Percentiles rank a stretch among this genome's conserved stretches.
Evolutionary conservation across 1,139 yeast species (phyloP).

Genomic region (Wickerhamomyces sp.): DNA sequence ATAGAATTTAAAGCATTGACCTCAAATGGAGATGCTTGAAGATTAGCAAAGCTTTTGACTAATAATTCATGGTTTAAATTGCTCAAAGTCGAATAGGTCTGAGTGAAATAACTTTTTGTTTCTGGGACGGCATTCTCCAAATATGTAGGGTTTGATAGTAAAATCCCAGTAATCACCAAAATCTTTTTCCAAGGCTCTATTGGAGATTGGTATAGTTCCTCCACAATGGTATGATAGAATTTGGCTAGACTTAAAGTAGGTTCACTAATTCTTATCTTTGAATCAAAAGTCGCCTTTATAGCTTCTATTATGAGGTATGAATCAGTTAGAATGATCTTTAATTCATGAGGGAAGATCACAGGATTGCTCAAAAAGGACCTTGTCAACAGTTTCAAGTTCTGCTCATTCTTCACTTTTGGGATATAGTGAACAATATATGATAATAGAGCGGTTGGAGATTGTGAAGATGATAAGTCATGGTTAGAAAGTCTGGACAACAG

Average conservation of each 20-base stretch:
- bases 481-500: slow-evolving; percentile 13
- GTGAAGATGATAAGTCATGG: background rate
- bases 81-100: slow-evolving; percentile 11
- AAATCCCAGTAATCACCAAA: slow-evolving; percentile 53
- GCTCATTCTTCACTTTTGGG: slow-evolving; percentile 56
- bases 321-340: slow-evolving; percentile 9
- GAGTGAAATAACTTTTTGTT: slow-evolving; percentile 14
- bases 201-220: slow-evolving; percentile 28
- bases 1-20: slow-evolving; percentile 21
- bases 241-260: slow-evolving; percentile 53
- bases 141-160: slow-evolving; percentile 37
- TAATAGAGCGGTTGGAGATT: slow-evolving; percentile 25
- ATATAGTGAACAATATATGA: slow-evolving; percentile 56
- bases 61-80: slow-evolving; percentile 26
- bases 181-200: slow-evolving; percentile 47
- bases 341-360: slow-evolving; percentile 31
- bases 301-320: slow-evolving; percentile 29
- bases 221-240: slow-evolving; percentile 43
- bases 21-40: slow-evolving; percentile 17
- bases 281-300: slow-evolving; percentile 37
- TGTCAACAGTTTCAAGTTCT: slow-evolving; percentile 48
- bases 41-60: slow-evolving; percentile 2
- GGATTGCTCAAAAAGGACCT: slow-evolving; percentile 47
- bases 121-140: slow-evolving; percentile 27
- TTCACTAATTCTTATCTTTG: slow-evolving; percentile 52